A percentile compares a stretch with the other conserved stretches of the same genome.
Evolutionary conservation across 31 red algal species (phyloP).

Genomic region (Pterothamnion heteromorphum): DNA sequence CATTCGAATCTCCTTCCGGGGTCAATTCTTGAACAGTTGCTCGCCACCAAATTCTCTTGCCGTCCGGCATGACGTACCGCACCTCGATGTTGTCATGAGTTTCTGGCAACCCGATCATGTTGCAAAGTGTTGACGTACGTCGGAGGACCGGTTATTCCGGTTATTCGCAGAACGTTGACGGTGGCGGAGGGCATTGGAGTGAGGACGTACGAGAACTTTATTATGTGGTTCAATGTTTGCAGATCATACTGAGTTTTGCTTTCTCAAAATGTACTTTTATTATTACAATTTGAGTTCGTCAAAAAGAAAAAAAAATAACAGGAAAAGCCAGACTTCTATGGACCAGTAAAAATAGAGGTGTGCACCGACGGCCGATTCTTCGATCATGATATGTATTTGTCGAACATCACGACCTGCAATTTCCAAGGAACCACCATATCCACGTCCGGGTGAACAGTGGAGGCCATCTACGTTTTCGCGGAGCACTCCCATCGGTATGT

Average conservation of each 20-base stretch:
- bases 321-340: background rate
- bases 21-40: background rate
- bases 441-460: too few species aligned
- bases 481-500: too few species aligned
- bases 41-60: background rate
- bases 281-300: background rate
- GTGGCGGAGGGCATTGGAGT: background rate
- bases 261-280: background rate
- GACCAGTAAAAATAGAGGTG: conserved; percentile 1
- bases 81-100: background rate
- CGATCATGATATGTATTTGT: background rate
- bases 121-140: background rate
- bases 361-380: background rate
- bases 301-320: background rate
- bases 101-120: background rate
- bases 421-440: too few species aligned
- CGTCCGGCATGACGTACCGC: background rate
- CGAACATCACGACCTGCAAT: background rate
- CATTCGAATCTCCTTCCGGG: background rate
- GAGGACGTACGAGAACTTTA: background rate
- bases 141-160: background rate
- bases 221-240: background rate
- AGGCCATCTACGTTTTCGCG: too few species aligned
- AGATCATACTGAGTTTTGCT: background rate
- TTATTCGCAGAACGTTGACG: too few species aligned